These are phyloP conservation scores for Kandelia obovata DNA, from an alignment of 345 rosid species.

Conservation along the genomic window DNA sequence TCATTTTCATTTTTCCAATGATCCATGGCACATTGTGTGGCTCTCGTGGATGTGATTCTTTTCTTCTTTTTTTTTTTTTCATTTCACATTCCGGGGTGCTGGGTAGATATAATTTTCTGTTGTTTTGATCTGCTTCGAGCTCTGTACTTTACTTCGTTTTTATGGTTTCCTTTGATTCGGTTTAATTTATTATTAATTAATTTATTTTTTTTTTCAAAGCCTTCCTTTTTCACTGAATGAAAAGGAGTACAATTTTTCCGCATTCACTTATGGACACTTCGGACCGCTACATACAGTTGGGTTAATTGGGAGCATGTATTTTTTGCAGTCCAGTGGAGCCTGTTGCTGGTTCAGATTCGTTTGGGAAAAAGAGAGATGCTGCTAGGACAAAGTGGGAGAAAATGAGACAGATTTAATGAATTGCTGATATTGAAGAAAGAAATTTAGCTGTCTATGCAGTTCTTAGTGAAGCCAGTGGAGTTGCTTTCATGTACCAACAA, in stretches of 20 bases:
- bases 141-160: slow-evolving; percentile 11
- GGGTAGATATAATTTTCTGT: background rate
- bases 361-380: slow-evolving; percentile 25
- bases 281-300: background rate
- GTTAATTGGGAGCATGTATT: background rate
- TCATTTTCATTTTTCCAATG: too few species aligned
- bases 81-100: background rate
- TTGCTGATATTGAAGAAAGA: background rate
- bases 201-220: too few species aligned
- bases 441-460: background rate
- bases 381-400: slow-evolving; percentile 27
- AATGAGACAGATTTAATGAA: background rate
- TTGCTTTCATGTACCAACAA: slow-evolving; percentile 8
- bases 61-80: background rate
- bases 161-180: background rate
- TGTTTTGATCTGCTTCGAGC: background rate
- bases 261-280: background rate
- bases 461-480: slow-evolving; percentile 12
- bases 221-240: slow-evolving; percentile 3
- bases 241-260: background rate
- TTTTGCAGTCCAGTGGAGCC: slow-evolving; percentile 47
- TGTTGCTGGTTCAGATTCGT: slow-evolving; percentile 45
- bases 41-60: background rate
- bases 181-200: too few species aligned
- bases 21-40: background rate